Evolutionary conservation across 176 grass and related monocot species (phyloP).

Genomic region (Alloteropsis semialata): DNA sequence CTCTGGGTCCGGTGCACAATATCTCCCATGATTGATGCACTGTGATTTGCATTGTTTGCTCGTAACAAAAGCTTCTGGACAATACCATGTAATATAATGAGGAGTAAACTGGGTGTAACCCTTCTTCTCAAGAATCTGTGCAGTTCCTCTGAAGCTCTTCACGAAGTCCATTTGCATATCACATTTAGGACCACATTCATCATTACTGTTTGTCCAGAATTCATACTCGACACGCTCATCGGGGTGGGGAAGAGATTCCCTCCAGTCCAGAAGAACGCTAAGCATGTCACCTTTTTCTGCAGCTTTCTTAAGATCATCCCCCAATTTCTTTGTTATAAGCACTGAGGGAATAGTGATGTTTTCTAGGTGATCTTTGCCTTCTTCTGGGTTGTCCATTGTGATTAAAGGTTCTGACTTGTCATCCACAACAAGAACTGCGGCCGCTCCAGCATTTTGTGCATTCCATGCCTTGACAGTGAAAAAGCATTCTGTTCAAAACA

Average conservation of each 20-base stretch:
- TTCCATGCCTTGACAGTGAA: constrained; percentile 91
- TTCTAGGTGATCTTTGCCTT: constrained; percentile 52
- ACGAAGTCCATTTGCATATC: constrained; percentile 88
- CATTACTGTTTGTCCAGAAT: constrained; percentile 95
- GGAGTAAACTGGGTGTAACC: constrained; percentile 85
- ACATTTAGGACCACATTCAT: constrained; percentile 92
- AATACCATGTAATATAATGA: constrained; percentile 97
- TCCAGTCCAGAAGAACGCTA: constrained; percentile 82
- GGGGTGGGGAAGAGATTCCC: constrained; percentile 79
- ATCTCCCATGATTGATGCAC: constrained; percentile 88
- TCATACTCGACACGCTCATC: constrained; percentile 93
- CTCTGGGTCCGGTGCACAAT: constrained; percentile 90
- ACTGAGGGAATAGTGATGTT: constrained; percentile 88
- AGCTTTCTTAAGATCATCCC: constrained; percentile 65
- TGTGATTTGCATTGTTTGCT: constrained; percentile 92
- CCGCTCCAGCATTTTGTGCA: constrained; percentile 79
- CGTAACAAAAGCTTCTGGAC: constrained; percentile 65
- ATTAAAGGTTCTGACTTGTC: constrained; percentile 65
- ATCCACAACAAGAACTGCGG: constrained; percentile 77
- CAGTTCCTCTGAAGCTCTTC: constrained; percentile 72
- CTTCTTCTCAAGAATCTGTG: constrained; percentile 84
- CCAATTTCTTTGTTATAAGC: constrained; percentile 73
- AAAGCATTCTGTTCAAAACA: constrained; percentile 65
- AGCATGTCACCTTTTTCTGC: constrained; percentile 65
- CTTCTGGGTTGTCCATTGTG: constrained; percentile 90